Base-by-base conservation (phyloP, 2,329 filamentous ascomycete species). In the Cytospora piceae region DNA sequence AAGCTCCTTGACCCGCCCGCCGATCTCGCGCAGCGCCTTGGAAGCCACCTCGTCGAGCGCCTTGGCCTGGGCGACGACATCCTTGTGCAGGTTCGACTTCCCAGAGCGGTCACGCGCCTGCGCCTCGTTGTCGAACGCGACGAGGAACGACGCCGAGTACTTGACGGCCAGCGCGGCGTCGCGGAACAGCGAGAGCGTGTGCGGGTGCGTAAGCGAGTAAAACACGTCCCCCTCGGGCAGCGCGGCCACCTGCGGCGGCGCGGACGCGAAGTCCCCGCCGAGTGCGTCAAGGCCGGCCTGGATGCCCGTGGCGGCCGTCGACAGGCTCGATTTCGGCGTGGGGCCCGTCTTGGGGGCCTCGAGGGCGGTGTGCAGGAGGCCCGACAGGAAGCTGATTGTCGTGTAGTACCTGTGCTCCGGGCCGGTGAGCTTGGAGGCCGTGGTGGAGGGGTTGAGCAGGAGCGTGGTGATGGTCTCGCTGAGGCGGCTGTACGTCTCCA, bases 371-470 rank as follows among this genome's bases (percentile, higher is more conserved):
- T 71, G 67, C 1, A 73, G 65, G 7, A 72, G 65, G 1, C 72
- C 69, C 8, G 77, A 74, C 2, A 85, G 77, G 8, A 82, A 68
- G 29, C 78, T 77, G 29, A 83, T 65, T 0, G 78, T 67, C 2
- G 79, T 79, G 72, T 79, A 84, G 72, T 82, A 83, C 0, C 75
- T 72, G 24, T 75, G 70, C 61, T 85, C 83, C 2, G 78, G 71
- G 0, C 72, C 52, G 0, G 82, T 85, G 32, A 82, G 76, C 5
- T 74, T 66, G 59, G 66, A 7, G 0, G 69, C 58, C 9, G 70
- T 73, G 7, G 63, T 63, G 0, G 72, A 58, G 1, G 60, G 57
- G 34, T 76, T 71, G 4, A 83, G 72, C 46, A 83, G 72, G 58
- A 81, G 78, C 58, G 75, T 76, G 9, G 74, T 72, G 4, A 84